Percentiles rank a stretch among this genome's conserved stretches.
These are phyloP conservation scores for Limnomonas spitsbergensis DNA, from an alignment of 139 green algal species.

Conservation along the genomic window DNA sequence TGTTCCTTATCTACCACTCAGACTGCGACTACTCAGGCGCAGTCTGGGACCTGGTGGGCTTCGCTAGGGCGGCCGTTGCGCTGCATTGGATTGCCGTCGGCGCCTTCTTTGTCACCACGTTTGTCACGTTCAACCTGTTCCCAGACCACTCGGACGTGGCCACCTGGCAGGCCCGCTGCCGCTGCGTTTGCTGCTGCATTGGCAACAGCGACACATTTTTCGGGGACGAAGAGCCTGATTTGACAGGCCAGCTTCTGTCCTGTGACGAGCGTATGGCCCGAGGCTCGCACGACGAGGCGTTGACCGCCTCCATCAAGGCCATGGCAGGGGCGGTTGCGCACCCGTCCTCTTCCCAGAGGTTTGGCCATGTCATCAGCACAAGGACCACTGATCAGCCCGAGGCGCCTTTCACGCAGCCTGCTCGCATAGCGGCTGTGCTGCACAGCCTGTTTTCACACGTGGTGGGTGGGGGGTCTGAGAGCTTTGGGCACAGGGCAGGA, in stretches of 20 bases:
- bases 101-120: not conserved
- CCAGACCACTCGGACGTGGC: not conserved
- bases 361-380: too few species aligned
- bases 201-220: too few species aligned
- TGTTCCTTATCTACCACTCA: not conserved
- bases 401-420: not conserved
- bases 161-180: not conserved
- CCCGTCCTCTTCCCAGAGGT: too few species aligned
- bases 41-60: slow-evolving; percentile 2
- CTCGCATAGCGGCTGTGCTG: not conserved
- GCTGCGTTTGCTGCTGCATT: not conserved
- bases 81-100: slow-evolving; percentile 4
- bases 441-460: not conserved
- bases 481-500: too few species aligned
- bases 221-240: too few species aligned
- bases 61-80: not conserved
- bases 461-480: too few species aligned
- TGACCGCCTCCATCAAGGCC: too few species aligned
- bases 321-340: too few species aligned
- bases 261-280: too few species aligned
- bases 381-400: too few species aligned
- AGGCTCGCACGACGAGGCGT: too few species aligned
- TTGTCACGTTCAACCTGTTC: slow-evolving; percentile 16
- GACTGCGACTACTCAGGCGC: not conserved
- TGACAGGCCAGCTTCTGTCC: too few species aligned